Evolutionary conservation across 768 basidiomycete species (phyloP).

Genomic region (Suillus lakei): DNA sequence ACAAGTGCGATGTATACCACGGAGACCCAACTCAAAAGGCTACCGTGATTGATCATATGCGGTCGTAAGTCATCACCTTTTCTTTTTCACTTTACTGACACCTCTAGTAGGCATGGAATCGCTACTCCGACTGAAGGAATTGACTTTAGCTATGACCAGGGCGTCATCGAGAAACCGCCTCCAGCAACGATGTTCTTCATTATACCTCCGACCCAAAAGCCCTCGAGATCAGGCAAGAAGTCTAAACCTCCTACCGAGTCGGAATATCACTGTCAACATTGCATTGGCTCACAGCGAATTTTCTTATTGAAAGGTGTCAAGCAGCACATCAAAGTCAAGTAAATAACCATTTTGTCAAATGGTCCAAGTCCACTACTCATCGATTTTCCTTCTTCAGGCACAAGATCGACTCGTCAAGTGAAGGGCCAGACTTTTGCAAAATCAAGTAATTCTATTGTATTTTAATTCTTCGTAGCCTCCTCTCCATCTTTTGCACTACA

Average conservation of each 20-base stretch:
- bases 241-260: not conserved
- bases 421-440: not conserved
- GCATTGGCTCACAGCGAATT: not conserved
- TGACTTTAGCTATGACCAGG: not conserved
- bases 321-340: constrained; percentile 1
- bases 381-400: not conserved
- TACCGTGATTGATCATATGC: not conserved
- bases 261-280: not conserved
- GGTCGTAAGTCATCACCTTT: not conserved
- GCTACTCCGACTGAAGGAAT: not conserved
- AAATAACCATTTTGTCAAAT: not conserved
- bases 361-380: not conserved
- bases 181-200: not conserved
- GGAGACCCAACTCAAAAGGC: not conserved
- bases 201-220: not conserved
- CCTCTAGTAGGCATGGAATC: not conserved
- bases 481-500: not conserved
- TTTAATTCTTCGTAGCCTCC: not conserved
- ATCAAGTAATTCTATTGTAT: not conserved
- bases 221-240: not conserved
- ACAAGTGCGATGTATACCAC: not conserved
- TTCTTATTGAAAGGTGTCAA: not conserved
- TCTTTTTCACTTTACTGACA: not conserved
- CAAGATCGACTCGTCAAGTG: not conserved
- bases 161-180: not conserved